Percentiles rank a stretch among this genome's conserved stretches.
Evolutionary conservation across 2,329 filamentous ascomycete genomes (phyloP).

Genomic region (Xylariales sp.): DNA sequence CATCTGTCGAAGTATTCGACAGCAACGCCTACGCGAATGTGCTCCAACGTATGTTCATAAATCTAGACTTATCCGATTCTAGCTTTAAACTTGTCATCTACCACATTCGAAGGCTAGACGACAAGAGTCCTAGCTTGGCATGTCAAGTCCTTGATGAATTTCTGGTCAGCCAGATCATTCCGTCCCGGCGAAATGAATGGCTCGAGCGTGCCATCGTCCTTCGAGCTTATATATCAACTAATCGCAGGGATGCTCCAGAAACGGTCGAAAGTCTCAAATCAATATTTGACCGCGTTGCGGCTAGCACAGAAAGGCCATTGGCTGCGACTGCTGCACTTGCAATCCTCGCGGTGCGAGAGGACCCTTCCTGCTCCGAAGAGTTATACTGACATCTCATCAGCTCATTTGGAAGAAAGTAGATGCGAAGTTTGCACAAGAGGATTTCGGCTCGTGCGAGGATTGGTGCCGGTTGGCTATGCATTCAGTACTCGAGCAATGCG

Average conservation of each 20-base stretch:
- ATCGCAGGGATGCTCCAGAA: conserved; percentile 33
- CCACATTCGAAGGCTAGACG: conserved; percentile 61
- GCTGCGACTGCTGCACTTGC: conserved; percentile 59
- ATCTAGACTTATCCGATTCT: conserved; percentile 53
- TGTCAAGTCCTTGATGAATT: conserved; percentile 58
- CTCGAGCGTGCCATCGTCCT: conserved; percentile 66
- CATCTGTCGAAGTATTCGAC: conserved; percentile 43
- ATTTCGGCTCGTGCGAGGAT: conserved; percentile 50
- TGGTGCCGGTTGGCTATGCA: conserved; percentile 73
- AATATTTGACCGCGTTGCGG: conserved; percentile 32
- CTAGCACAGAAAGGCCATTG: conserved; percentile 42
- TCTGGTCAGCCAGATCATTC: conserved; percentile 51
- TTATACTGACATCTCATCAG: conserved; percentile 36
- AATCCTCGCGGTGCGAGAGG: conserved; percentile 54
- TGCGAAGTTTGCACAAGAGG: conserved; percentile 44
- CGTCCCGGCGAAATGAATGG: conserved; percentile 48
- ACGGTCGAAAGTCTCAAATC: conserved; percentile 22
- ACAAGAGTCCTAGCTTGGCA: conserved; percentile 44
- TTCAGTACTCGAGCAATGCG: conserved; percentile 59
- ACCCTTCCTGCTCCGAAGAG: not conserved
- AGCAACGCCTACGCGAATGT: conserved; percentile 44
- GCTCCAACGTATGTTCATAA: conserved; percentile 57
- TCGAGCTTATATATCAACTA: conserved; percentile 60
- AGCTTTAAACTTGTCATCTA: conserved; percentile 64
- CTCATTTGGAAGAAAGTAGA: conserved; percentile 81